Evolutionary conservation across 495 filamentous ascomycete species (phyloP).

Genomic region (Geopyxis carbonaria): DNA sequence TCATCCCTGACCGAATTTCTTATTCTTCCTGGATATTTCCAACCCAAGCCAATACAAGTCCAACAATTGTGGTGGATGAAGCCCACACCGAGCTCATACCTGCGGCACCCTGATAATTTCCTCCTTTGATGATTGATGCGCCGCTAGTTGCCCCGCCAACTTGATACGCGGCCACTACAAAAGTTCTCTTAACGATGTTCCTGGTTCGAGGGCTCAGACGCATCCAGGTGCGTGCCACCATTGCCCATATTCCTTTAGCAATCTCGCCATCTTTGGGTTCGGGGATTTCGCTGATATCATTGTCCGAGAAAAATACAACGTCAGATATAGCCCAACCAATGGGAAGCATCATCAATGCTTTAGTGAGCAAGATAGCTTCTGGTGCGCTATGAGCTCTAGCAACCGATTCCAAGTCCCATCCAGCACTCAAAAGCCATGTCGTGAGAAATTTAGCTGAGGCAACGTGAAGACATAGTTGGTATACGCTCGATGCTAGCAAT

Average conservation of each 20-base stretch:
- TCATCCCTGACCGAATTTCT: conserved; percentile 3
- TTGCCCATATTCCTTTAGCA: conserved; percentile 6
- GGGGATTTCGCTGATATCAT: conserved; percentile 5
- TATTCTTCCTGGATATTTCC: no score
- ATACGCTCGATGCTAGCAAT: conserved; percentile 14
- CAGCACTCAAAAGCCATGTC: conserved; percentile 15
- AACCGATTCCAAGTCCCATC: conserved; percentile 20
- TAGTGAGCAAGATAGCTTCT: conserved; percentile 12
- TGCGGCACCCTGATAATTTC: conserved; percentile 13
- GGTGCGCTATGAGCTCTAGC: conserved; percentile 14
- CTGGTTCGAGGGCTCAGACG: conserved; percentile 15
- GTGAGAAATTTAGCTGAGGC: conserved; percentile 18
- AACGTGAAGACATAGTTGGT: conserved; percentile 16
- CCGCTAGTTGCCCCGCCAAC: conserved; percentile 13
- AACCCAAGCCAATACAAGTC: conserved; percentile 19
- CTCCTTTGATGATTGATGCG: conserved; percentile 19
- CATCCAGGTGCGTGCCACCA: conserved; percentile 17
- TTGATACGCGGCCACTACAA: conserved; percentile 18
- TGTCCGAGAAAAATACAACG: conserved; percentile 19
- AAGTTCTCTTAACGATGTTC: conserved; percentile 19
- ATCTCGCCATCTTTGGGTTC: conserved; percentile 10
- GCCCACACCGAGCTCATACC: conserved; percentile 20
- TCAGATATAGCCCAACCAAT: conserved; percentile 21
- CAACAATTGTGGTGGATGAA: conserved; percentile 15
- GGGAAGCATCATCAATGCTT: conserved; percentile 21